Conservation (phyloP, 2,329 filamentous ascomycete genomes). For the Colletotrichum tabaci region DNA sequence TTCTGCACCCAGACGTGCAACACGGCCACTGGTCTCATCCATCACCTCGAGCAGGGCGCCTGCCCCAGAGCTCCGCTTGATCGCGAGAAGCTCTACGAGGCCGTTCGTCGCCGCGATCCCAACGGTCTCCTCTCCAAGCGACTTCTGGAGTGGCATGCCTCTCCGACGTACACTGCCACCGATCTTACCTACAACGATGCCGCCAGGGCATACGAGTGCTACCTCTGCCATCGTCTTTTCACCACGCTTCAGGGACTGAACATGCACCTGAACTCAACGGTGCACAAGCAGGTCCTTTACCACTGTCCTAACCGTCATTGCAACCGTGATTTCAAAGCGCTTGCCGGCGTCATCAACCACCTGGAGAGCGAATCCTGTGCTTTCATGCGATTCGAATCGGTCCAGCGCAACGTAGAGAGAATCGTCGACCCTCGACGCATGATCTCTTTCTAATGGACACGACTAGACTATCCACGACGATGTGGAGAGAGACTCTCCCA, state of each 20-base stretch:
- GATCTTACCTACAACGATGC: conserved; percentile 60
- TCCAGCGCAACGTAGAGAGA: conserved; percentile 48
- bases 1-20: conserved; percentile 65
- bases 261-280: conserved; percentile 68
- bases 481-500: background rate
- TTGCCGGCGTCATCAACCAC: conserved; percentile 59
- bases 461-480: too few species aligned
- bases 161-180: conserved; percentile 56
- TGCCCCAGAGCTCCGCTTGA: conserved; percentile 65
- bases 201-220: conserved; percentile 63
- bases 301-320: conserved; percentile 57
- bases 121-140: conserved; percentile 65
- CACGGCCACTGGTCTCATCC: conserved; percentile 67
- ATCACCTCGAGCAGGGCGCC: conserved; percentile 70
- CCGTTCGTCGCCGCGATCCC: conserved; percentile 63
- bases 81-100: conserved; percentile 63
- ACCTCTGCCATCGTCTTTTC: conserved; percentile 66
- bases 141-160: conserved; percentile 61
- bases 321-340: conserved; percentile 53
- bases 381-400: conserved; percentile 54
- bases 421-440: conserved; percentile 20
- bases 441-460: conserved; percentile 10
- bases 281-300: conserved; percentile 57
- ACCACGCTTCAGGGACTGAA: conserved; percentile 55
- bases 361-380: conserved; percentile 61